These are phyloP conservation scores for Mycena kentingensis DNA, from an alignment of 768 basidiomycete species.

Conservation along the genomic window DNA sequence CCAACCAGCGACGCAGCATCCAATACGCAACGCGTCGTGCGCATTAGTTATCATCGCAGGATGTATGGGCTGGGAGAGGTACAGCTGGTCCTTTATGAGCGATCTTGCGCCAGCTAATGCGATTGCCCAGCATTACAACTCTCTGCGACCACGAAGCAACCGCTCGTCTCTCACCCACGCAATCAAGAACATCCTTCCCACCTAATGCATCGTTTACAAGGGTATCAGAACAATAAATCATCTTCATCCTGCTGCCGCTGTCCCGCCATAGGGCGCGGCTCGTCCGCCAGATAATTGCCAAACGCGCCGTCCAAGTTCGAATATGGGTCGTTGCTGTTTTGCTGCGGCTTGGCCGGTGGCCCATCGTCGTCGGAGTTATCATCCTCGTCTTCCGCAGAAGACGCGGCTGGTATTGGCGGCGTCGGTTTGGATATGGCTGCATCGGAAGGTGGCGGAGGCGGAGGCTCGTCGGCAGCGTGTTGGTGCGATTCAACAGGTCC, in stretches of 20 bases:
- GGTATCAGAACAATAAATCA: slow-evolving; percentile 63
- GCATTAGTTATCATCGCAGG: slow-evolving; percentile 89
- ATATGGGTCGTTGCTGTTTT: slow-evolving; percentile 65
- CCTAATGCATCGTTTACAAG: neutral
- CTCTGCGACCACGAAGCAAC: slow-evolving; percentile 59
- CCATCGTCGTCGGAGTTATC: slow-evolving; percentile 35
- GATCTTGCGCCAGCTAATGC: slow-evolving; percentile 11
- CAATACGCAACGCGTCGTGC: slow-evolving; percentile 45
- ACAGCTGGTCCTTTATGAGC: slow-evolving; percentile 29
- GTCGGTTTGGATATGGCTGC: slow-evolving; percentile 34
- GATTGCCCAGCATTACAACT: slow-evolving; percentile 78
- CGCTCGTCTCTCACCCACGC: slow-evolving; percentile 30
- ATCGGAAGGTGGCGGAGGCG: slow-evolving; percentile 27
- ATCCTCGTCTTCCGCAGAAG: slow-evolving; percentile 6
- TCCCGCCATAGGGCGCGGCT: slow-evolving; percentile 64
- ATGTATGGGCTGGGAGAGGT: slow-evolving; percentile 98
- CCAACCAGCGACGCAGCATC: slow-evolving; percentile 43
- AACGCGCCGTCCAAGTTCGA: slow-evolving; percentile 80
- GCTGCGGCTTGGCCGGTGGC: slow-evolving; percentile 35
- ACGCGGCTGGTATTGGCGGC: slow-evolving; percentile 33
- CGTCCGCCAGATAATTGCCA: slow-evolving; percentile 70
- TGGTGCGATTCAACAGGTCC: slow-evolving; percentile 56
- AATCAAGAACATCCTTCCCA: slow-evolving; percentile 29
- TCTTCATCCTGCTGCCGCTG: slow-evolving; percentile 55
- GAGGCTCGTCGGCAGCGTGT: slow-evolving; percentile 22